Evolutionary conservation across 2,329 filamentous ascomycete species (phyloP), one percentile per base, ranked within the genome.

Genomic region (Domatiomyces catenatus): DNA sequence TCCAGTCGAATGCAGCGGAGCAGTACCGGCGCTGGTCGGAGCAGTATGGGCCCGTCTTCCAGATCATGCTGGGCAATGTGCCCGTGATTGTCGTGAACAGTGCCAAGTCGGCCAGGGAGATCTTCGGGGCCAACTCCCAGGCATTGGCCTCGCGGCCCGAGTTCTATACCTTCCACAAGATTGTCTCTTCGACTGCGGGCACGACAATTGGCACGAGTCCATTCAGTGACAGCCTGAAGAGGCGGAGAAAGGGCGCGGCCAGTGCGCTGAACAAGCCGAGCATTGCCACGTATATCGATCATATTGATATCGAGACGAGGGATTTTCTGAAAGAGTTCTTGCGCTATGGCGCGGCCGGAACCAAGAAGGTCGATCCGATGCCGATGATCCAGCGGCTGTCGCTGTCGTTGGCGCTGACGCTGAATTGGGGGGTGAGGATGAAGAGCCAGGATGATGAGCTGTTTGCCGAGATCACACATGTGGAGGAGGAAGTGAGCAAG

Each of bases 201-300:
- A 83, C 79, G 0, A 84, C 80, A 0, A 83, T 84, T 50, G 80
- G 80, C 0, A 84, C 80, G 0, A 80, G 77, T 0, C 80, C 80
- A 0, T 84, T 80, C 60, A 79, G 74, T 49, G 79, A 83, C 2
- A 79, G 75, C 0, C 64, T 83, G 24, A 83, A 83, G 62, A 69
- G 78, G 4, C 69, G 79, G 32, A 71, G 79, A 51, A 83, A 83
- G 62, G 80, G 77, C 15, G 80, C 79, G 1, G 80, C 79, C 0
- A 76, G 77, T 2, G 80, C 80, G 1, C 67, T 83, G 17, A 83
- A 83, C 62, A 76, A 79, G 46, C 79, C 80, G 0, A 77, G 77
- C 0, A 76, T 83, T 1, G 73, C 75, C 3, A 79, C 74, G 0
- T 83, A 83, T 55, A 69, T 83, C 2, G 69, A 74, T 0, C 77